Conservation (phyloP, 768 basidiomycete species). For the Leccinellum albellum region DNA sequence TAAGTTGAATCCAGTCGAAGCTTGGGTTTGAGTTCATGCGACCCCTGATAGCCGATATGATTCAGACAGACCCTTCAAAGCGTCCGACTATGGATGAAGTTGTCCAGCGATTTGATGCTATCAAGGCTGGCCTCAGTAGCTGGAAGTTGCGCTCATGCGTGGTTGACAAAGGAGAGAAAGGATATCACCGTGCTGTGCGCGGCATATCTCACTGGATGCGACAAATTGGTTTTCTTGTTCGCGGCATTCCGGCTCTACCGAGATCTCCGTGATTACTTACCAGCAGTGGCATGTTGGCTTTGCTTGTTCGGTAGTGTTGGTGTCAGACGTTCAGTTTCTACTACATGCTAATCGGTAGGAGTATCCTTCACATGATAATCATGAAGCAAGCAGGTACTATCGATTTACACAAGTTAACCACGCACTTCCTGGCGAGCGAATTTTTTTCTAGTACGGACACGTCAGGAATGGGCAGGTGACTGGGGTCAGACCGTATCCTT, state of each 20-base stretch:
- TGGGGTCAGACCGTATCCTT: too few relatives aligned
- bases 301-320: too few relatives aligned
- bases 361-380: too few relatives aligned
- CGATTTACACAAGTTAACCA: too few relatives aligned
- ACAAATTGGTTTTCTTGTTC: slow-evolving; percentile 13
- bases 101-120: not conserved
- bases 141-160: slow-evolving; percentile 30
- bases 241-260: slow-evolving; percentile 20
- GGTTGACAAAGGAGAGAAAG: not conserved
- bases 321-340: too few relatives aligned
- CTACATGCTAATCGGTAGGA: too few relatives aligned
- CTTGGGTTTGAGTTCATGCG: slow-evolving; percentile 30
- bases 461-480: too few relatives aligned
- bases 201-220: slow-evolving; percentile 22
- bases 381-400: too few relatives aligned
- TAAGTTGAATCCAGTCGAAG: not conserved
- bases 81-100: slow-evolving; percentile 37
- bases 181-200: not conserved
- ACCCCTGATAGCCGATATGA: slow-evolving; percentile 36
- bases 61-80: slow-evolving; percentile 31
- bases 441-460: too few relatives aligned
- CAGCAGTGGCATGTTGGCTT: too few relatives aligned
- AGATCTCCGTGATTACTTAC: not conserved
- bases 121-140: slow-evolving; percentile 7
- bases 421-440: too few relatives aligned